Evolutionary conservation across 805 yeast genomes (phyloP).

Genomic region (Trichomonascus vanleenenianus): DNA sequence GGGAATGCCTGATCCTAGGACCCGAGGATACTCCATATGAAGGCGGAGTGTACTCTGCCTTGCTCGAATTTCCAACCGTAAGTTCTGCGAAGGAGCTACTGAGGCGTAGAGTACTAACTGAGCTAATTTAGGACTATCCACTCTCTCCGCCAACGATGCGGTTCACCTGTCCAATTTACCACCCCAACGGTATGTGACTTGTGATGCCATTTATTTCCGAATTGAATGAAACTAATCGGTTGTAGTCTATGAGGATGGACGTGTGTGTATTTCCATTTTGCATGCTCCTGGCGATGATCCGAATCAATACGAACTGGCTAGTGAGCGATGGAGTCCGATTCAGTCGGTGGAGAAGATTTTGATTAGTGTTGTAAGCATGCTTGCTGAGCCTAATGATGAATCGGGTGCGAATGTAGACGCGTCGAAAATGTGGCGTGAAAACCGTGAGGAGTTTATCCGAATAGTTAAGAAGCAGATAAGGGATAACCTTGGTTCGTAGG

Average conservation of each 20-base stretch:
- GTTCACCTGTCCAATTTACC: slow-evolving; percentile 75
- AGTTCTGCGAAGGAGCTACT: slow-evolving; percentile 5
- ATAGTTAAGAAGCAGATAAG: slow-evolving; percentile 62
- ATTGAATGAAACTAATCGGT: background rate
- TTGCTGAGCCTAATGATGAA: slow-evolving; percentile 91
- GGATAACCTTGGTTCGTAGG: slow-evolving; percentile 59
- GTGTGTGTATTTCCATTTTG: slow-evolving; percentile 89
- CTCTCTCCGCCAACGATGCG: slow-evolving; percentile 70
- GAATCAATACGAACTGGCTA: slow-evolving; percentile 87
- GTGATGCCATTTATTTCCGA: background rate
- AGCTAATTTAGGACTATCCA: slow-evolving; percentile 51
- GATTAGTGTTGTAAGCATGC: slow-evolving; percentile 88
- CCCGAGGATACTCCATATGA: slow-evolving; percentile 81
- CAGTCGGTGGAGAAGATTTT: slow-evolving; percentile 96
- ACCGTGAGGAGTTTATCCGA: slow-evolving; percentile 57
- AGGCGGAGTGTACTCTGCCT: slow-evolving; percentile 80
- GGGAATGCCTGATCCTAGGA: slow-evolving; percentile 83
- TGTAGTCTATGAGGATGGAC: slow-evolving; percentile 76
- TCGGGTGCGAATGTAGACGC: slow-evolving; percentile 88
- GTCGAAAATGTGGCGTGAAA: slow-evolving; percentile 79
- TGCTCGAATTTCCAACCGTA: slow-evolving; percentile 51
- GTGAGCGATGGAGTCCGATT: slow-evolving; percentile 97
- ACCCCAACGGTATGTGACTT: slow-evolving; percentile 57
- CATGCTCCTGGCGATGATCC: slow-evolving; percentile 99
- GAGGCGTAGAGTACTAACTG: background rate